Evolutionary conservation across 805 yeast genomes (phyloP).

Genomic region (Peterozyma xylosa): DNA sequence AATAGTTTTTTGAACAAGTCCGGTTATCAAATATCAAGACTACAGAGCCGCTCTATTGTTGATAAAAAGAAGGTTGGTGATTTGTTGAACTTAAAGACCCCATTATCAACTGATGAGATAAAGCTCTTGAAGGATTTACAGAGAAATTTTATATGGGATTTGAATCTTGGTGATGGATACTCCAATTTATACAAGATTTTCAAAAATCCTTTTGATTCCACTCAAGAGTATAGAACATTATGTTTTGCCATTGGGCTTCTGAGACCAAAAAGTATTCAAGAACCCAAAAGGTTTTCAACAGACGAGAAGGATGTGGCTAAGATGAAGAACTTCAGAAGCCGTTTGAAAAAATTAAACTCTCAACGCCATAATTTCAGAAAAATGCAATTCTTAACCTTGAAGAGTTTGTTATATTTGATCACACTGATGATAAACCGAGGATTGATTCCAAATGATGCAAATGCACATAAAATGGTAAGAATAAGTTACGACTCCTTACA

Average conservation of each 20-base stretch:
- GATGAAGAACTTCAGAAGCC: no score
- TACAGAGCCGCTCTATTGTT: slow-evolving; percentile 23
- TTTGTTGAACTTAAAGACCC: slow-evolving; percentile 8
- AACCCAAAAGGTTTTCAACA: not conserved
- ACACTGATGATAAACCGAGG: no score
- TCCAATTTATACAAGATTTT: not conserved
- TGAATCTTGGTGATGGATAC: not conserved
- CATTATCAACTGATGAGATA: slow-evolving; percentile 9
- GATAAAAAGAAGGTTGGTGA: slow-evolving; percentile 15
- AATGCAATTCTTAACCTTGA: no score
- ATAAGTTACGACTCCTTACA: no score
- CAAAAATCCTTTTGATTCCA: not conserved
- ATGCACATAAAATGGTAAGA: no score
- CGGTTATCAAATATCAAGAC: slow-evolving; percentile 12
- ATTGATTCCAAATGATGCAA: no score
- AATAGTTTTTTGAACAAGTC: slow-evolving; percentile 4
- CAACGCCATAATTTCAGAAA: no score
- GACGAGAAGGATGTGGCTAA: not conserved
- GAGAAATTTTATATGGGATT: slow-evolving; percentile 1
- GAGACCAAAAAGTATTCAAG: not conserved
- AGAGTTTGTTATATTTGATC: no score
- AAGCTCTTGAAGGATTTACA: slow-evolving; percentile 1
- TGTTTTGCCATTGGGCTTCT: slow-evolving; percentile 1
- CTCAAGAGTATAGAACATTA: not conserved
- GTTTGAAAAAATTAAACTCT: no score